Evolutionary conservation across 305 asterid species (phyloP).

Genomic region (Ilex paraguariensis): DNA sequence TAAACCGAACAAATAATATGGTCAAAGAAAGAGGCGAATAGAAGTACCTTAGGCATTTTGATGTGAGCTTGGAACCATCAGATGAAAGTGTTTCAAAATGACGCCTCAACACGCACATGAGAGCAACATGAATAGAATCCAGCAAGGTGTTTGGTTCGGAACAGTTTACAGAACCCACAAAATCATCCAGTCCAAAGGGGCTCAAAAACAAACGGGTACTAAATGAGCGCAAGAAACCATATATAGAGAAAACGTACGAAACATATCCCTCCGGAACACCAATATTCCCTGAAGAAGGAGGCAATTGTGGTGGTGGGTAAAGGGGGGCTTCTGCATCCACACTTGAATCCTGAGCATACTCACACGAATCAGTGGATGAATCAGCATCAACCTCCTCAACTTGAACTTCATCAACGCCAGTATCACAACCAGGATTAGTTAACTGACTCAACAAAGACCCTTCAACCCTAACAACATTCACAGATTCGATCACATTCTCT

Average conservation of each 20-base stretch:
- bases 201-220: conserved; percentile 70
- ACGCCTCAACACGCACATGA: conserved; percentile 63
- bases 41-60: conserved; percentile 71
- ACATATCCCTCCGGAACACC: conserved; percentile 75
- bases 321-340: conserved; percentile 41
- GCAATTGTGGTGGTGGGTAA: conserved; percentile 74
- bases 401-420: conserved; percentile 24
- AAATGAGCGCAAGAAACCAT: conserved; percentile 79
- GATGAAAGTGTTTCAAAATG: conserved; percentile 64
- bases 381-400: conserved; percentile 33
- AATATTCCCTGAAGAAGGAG: conserved; percentile 84
- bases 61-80: conserved; percentile 67
- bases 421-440: conserved; percentile 22
- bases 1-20: no score
- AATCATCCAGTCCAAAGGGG: conserved; percentile 87
- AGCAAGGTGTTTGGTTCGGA: conserved; percentile 64
- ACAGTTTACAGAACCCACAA: conserved; percentile 94
- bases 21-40: conserved; percentile 2
- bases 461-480: conserved; percentile 14
- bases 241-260: conserved; percentile 73
- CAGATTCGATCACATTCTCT: conserved; percentile 16
- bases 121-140: conserved; percentile 86
- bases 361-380: conserved; percentile 51
- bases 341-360: conserved; percentile 33
- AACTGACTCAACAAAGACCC: conserved; percentile 19